Evolutionary conservation across 768 basidiomycete species (phyloP).

Genomic region (Boletus sp.): DNA sequence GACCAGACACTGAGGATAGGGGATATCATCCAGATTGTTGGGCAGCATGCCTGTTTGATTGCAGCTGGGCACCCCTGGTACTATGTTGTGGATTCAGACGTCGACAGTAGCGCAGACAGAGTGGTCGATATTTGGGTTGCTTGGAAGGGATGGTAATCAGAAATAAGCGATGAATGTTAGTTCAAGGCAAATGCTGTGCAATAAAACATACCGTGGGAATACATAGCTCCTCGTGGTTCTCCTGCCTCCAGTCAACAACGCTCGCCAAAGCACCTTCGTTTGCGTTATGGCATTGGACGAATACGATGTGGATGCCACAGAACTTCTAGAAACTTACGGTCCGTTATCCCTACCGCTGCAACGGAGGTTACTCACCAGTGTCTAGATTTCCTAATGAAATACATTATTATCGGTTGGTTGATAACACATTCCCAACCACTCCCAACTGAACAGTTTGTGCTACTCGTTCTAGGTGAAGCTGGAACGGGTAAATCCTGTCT

Average conservation of each 20-base stretch:
- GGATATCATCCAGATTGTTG: conserved; percentile 66
- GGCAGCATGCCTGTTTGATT: conserved; percentile 85
- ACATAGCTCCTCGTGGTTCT: neutral
- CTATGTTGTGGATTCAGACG: conserved; percentile 73
- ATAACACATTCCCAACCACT: conserved; percentile 3
- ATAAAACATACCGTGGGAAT: conserved; percentile 24
- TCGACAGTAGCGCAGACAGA: conserved; percentile 42
- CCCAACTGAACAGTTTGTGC: conserved; percentile 5
- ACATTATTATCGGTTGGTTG: conserved; percentile 86
- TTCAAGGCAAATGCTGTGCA: neutral
- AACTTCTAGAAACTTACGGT: conserved; percentile 95
- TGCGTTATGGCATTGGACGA: conserved; percentile 58
- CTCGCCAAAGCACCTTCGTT: neutral
- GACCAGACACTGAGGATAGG: conserved; percentile 48
- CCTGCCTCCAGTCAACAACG: neutral
- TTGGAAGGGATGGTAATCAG: conserved; percentile 81
- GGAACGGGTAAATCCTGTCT: conserved; percentile 98
- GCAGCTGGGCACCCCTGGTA: conserved; percentile 81
- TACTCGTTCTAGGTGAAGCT: conserved; percentile 69
- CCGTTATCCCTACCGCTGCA: conserved; percentile 13
- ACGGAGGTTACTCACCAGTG: conserved; percentile 13
- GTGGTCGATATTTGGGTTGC: conserved; percentile 86
- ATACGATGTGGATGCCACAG: conserved; percentile 81
- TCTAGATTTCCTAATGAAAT: conserved; percentile 97
- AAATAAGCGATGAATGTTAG: too few relatives aligned